A percentile compares a stretch with the other conserved stretches of the same genome.
Evolutionary conservation across 306 rosid genomes (phyloP).

Genomic region (Cucurbita moschata): DNA sequence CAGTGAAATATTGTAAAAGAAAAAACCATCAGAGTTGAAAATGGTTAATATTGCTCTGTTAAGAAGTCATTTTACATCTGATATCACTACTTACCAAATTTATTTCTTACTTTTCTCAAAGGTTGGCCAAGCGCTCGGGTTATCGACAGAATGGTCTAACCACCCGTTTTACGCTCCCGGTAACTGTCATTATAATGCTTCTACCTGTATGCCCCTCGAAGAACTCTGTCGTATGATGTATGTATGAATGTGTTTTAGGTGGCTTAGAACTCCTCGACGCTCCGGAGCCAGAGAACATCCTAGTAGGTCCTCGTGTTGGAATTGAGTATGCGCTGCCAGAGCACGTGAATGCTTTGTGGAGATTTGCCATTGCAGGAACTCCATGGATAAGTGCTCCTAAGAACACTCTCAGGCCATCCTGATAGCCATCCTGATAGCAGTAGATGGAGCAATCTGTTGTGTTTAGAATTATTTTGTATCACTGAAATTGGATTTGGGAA

Average conservation of each 20-base stretch:
- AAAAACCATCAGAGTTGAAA: background rate
- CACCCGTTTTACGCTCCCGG: slow-evolving; percentile 70
- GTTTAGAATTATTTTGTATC: background rate
- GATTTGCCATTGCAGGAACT: slow-evolving; percentile 82
- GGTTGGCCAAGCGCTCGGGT: slow-evolving; percentile 92
- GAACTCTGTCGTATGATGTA: background rate
- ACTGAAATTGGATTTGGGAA: background rate
- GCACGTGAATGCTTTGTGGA: slow-evolving; percentile 72
- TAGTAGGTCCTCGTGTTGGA: slow-evolving; percentile 87
- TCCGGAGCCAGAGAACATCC: slow-evolving; percentile 54
- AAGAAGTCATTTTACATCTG: background rate
- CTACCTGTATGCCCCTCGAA: background rate
- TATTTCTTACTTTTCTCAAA: slow-evolving; percentile 1
- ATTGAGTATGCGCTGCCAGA: slow-evolving; percentile 66
- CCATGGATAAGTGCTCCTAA: slow-evolving; percentile 93
- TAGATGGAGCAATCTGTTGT: background rate
- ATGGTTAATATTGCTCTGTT: background rate
- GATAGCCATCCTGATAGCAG: slow-evolving; percentile 10
- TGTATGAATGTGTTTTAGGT: slow-evolving; percentile 24
- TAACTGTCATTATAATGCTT: slow-evolving; percentile 14
- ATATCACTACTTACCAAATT: background rate
- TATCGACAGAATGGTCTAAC: slow-evolving; percentile 84
- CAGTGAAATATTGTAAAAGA: background rate
- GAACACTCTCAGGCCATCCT: slow-evolving; percentile 48
- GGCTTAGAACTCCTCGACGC: slow-evolving; percentile 80